phyloP scores from a whole-genome alignment of 371 early-diverging fungal species.

The Lichtheimia ramosa region DNA sequence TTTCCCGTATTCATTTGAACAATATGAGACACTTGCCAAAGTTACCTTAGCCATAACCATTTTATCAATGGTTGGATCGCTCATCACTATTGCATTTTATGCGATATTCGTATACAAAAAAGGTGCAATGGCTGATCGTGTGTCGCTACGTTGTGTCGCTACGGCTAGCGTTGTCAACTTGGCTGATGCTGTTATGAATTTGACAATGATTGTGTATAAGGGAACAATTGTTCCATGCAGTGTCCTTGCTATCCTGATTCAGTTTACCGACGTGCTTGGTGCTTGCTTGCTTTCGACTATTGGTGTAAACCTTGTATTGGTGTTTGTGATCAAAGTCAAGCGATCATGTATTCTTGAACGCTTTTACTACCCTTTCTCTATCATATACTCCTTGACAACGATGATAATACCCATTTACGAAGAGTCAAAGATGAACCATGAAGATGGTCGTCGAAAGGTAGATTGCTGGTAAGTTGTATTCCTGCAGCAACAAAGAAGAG shows the following conservation, averaged over 20 bases:
- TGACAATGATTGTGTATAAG: background rate
- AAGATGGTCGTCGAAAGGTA: background rate
- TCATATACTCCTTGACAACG: constrained; percentile 15
- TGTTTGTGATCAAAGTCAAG: constrained; percentile 27
- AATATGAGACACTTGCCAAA: no score
- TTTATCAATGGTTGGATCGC: background rate
- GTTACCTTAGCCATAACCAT: background rate
- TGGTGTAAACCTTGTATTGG: constrained; percentile 31
- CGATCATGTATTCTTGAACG: constrained; percentile 11
- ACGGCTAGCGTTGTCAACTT: constrained; percentile 12
- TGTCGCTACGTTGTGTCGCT: constrained; percentile 36
- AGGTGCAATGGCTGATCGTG: constrained; percentile 15
- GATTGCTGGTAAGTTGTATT: constrained; percentile 17
- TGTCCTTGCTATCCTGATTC: constrained; percentile 11
- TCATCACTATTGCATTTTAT: background rate
- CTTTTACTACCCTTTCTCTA: constrained; percentile 13
- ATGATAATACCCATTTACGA: constrained; percentile 15
- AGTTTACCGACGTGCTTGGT: constrained; percentile 16
- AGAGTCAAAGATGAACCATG: background rate
- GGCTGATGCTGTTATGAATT: constrained; percentile 10
- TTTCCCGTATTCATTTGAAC: background rate
- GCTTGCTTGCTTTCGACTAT: constrained; percentile 19
- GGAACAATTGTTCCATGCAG: constrained; percentile 11
- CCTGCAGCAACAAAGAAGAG: background rate
- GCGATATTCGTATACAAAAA: background rate